phyloP scores from a whole-genome alignment of 768 basidiomycete genomes.

The Austroboletus eburneus region DNA sequence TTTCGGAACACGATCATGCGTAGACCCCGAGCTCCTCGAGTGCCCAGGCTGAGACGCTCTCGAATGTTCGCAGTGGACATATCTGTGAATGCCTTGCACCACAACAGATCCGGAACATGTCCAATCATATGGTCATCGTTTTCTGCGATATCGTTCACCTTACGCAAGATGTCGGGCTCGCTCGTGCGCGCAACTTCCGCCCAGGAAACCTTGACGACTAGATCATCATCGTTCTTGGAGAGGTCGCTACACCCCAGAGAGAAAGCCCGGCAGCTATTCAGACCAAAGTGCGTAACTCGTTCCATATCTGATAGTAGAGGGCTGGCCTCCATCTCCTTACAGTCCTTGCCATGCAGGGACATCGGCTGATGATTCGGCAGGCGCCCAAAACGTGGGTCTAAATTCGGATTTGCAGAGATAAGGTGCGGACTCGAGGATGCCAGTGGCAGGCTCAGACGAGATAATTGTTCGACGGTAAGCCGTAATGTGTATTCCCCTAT shows the following conservation, averaged over 20 bases:
- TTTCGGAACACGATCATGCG: no score
- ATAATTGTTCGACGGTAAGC: no score
- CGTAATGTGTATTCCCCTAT: no score
- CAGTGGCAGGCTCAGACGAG: no score
- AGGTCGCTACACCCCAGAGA: background rate
- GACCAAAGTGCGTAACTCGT: slow-evolving; percentile 1
- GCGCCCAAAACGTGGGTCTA: no score
- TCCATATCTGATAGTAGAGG: background rate
- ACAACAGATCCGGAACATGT: background rate
- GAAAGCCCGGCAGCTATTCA: slow-evolving; percentile 2
- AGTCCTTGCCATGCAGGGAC: no score
- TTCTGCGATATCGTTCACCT: slow-evolving; percentile 1
- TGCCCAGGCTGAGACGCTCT: no score
- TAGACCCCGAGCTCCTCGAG: no score
- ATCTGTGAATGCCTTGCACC: background rate
- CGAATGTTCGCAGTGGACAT: background rate
- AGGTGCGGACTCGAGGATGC: no score
- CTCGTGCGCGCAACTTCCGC: background rate
- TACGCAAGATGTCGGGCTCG: no score
- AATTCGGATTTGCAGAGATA: no score
- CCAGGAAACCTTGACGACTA: slow-evolving; percentile 1
- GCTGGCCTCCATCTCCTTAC: background rate
- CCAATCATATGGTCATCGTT: background rate
- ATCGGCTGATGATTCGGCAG: no score
- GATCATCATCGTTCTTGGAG: background rate